Conservation (phyloP, 441 rosid species). For the Pelargonium citronellum region DNA sequence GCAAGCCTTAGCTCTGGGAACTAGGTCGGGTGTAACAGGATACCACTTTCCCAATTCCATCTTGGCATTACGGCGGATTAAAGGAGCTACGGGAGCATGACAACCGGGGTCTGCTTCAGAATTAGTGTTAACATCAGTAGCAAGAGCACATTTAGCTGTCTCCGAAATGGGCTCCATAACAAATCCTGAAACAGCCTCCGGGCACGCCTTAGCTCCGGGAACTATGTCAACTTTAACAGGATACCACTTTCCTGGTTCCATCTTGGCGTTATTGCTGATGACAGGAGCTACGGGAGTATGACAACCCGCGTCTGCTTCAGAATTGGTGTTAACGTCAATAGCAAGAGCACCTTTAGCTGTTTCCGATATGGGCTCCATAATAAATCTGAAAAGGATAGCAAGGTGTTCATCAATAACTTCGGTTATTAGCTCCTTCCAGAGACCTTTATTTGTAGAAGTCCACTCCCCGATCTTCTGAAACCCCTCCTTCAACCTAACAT, state of each 20-base stretch:
- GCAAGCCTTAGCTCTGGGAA: constrained; percentile 45
- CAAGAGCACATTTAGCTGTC: constrained; percentile 16
- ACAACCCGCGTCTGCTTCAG: constrained; percentile 19
- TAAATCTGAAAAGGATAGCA: constrained; percentile 8
- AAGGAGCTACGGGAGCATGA: constrained; percentile 19
- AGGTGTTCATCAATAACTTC: constrained; percentile 44
- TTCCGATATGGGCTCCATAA: constrained; percentile 9
- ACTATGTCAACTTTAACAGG: constrained; percentile 33
- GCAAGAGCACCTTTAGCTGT: constrained; percentile 12
- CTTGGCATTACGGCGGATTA: background rate
- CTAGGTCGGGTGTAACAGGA: constrained; percentile 32
- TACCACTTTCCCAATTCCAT: constrained; percentile 32
- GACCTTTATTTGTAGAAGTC: constrained; percentile 40
- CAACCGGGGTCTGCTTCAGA: constrained; percentile 18
- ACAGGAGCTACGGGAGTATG: constrained; percentile 19
- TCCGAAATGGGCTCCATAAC: constrained; percentile 14
- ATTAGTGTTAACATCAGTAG: constrained; percentile 14
- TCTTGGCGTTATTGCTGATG: background rate
- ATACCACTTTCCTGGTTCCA: constrained; percentile 31
- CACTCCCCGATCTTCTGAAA: constrained; percentile 44
- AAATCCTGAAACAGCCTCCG: constrained; percentile 41
- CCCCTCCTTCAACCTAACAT: constrained; percentile 38
- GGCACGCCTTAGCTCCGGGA: constrained; percentile 48
- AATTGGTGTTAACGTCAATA: constrained; percentile 14
- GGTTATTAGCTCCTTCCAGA: constrained; percentile 47